phyloP scores from a whole-genome alignment of 2,329 filamentous ascomycete genomes.

The Apiospora sp. region DNA sequence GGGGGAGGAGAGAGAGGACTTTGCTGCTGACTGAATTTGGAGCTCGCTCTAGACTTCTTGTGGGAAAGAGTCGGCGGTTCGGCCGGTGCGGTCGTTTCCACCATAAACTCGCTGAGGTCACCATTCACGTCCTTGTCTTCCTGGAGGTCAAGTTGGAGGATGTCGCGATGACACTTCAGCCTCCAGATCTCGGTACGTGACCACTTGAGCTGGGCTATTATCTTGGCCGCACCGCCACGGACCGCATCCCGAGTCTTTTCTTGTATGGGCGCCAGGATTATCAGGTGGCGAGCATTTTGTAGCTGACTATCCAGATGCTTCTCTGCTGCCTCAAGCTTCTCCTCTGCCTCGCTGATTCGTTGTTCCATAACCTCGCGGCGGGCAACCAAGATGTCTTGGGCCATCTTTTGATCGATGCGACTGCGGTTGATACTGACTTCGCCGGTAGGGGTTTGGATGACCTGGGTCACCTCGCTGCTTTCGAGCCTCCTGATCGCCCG shows the following conservation, averaged over 20 bases:
- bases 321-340: constrained; percentile 75
- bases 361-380: constrained; percentile 82
- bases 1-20: constrained; percentile 47
- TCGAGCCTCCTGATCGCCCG: constrained; percentile 77
- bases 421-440: constrained; percentile 78
- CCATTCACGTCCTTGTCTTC: constrained; percentile 68
- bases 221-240: constrained; percentile 81
- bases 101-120: constrained; percentile 38
- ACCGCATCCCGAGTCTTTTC: constrained; percentile 88
- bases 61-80: constrained; percentile 36
- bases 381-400: constrained; percentile 84
- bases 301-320: constrained; percentile 84
- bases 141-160: constrained; percentile 83
- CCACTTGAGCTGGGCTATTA: constrained; percentile 92
- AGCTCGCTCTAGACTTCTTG: constrained; percentile 46
- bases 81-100: constrained; percentile 28
- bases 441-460: constrained; percentile 74
- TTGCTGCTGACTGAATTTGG: constrained; percentile 42
- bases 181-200: constrained; percentile 93
- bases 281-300: constrained; percentile 88
- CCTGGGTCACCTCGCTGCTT: constrained; percentile 64
- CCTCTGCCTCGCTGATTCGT: constrained; percentile 84
- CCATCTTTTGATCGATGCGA: constrained; percentile 81
- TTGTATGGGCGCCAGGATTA: constrained; percentile 88
- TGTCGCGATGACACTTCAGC: constrained; percentile 88